These are phyloP conservation scores for Diospyros kaki DNA, from an alignment of 148 eudicot species.

Conservation along the genomic window DNA sequence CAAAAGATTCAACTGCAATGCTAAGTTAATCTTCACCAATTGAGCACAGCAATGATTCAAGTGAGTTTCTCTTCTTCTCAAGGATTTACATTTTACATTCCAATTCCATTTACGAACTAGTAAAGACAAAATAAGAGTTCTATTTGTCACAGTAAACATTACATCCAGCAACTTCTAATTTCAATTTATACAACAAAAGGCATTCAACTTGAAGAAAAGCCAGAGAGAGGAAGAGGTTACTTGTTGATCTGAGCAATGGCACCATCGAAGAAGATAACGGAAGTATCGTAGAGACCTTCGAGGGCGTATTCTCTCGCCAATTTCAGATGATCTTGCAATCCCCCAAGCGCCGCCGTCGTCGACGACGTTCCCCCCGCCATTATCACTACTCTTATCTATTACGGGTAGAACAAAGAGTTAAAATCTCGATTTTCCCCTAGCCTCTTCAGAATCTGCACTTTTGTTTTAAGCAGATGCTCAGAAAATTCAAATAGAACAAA, in stretches of 20 bases:
- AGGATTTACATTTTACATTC: background rate
- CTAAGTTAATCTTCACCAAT: background rate
- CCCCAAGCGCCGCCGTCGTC: conserved; percentile 26
- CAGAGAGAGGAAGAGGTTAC: conserved; percentile 29
- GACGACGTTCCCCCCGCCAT: conserved; percentile 58
- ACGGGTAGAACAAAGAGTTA: too few relatives aligned
- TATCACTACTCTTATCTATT: background rate
- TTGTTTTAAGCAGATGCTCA: too few relatives aligned
- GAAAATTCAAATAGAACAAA: too few relatives aligned
- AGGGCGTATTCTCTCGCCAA: conserved; percentile 89
- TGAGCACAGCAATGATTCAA: background rate
- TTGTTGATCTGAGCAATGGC: conserved; percentile 99
- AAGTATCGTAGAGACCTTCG: conserved; percentile 93
- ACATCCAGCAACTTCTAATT: conserved; percentile 9
- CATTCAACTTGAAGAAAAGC: background rate
- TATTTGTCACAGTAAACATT: background rate
- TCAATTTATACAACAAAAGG: background rate
- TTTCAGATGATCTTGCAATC: conserved; percentile 90
- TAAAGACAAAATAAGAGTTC: background rate
- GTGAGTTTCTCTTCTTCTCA: background rate
- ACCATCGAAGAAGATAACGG: conserved; percentile 98
- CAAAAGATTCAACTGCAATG: background rate
- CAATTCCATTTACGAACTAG: background rate
- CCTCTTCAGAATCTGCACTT: too few relatives aligned
- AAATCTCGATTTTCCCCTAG: too few relatives aligned